Conservation (phyloP, 768 basidiomycete genomes). For the Daedalea quercina region DNA sequence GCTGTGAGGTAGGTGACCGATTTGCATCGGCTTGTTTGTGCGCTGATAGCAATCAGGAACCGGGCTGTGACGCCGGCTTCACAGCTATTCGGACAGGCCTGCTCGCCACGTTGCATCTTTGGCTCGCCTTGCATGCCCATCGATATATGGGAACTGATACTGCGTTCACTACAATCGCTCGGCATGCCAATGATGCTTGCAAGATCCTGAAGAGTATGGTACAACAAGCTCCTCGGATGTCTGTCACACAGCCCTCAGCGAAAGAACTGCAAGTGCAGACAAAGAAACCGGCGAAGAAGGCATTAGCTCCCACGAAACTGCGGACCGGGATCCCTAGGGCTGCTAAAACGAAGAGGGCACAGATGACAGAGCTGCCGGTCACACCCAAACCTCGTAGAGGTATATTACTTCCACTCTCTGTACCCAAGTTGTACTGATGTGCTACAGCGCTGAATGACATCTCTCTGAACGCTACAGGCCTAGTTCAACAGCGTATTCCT, state of each 20-base stretch:
- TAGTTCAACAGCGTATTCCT: constrained; percentile 13
- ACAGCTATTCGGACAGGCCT: constrained; percentile 36
- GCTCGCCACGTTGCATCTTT: constrained; percentile 50
- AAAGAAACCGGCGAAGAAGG: constrained; percentile 1
- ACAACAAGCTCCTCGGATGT: not conserved
- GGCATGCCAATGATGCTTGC: constrained; percentile 51
- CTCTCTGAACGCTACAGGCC: constrained; percentile 13
- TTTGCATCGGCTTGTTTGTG: not conserved
- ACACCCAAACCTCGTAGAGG: constrained; percentile 39
- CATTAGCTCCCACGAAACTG: constrained; percentile 3
- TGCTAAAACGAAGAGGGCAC: constrained; percentile 7
- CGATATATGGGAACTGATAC: constrained; percentile 30
- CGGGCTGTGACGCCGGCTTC: constrained; percentile 23
- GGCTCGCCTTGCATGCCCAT: constrained; percentile 68
- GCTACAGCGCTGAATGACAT: constrained; percentile 12
- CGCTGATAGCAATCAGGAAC: constrained; percentile 15
- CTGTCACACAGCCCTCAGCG: not conserved
- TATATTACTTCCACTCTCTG: constrained; percentile 5
- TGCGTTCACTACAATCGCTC: constrained; percentile 38
- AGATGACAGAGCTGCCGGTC: constrained; percentile 23
- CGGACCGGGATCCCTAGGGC: constrained; percentile 7
- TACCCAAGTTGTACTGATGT: not conserved
- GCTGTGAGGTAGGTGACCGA: constrained; percentile 31
- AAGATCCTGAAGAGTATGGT: constrained; percentile 37
- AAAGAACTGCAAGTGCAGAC: not conserved